A percentile compares a stretch with the other conserved stretches of the same genome.
Conservation (phyloP, 306 rosid genomes). For the Canavalia gladiata region DNA sequence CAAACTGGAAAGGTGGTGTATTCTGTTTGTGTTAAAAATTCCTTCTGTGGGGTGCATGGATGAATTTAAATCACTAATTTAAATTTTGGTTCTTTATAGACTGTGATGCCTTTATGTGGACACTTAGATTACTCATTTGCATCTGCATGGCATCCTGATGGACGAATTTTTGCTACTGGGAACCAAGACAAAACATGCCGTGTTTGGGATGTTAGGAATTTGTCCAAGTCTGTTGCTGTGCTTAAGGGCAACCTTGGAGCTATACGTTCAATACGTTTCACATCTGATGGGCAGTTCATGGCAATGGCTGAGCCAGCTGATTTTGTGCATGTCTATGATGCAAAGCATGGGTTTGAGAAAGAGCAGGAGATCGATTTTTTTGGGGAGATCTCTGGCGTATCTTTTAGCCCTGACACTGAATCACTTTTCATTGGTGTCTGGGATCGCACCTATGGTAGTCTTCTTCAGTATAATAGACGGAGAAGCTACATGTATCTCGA, state of each 20-base stretch:
- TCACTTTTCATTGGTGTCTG: slow-evolving; percentile 80
- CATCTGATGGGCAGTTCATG: slow-evolving; percentile 80
- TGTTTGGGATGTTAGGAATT: slow-evolving; percentile 83
- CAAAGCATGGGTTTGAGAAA: slow-evolving; percentile 67
- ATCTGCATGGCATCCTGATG: slow-evolving; percentile 86
- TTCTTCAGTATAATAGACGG: slow-evolving; percentile 75
- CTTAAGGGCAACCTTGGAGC: slow-evolving; percentile 90
- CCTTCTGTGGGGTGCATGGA: background rate
- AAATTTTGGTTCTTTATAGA: slow-evolving; percentile 58
- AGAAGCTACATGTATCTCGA: slow-evolving; percentile 68
- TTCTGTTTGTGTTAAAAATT: slow-evolving; percentile 1
- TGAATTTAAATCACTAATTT: slow-evolving; percentile 31
- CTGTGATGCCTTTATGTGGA: slow-evolving; percentile 60
- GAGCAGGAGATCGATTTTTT: slow-evolving; percentile 88
- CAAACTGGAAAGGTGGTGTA: slow-evolving; percentile 83
- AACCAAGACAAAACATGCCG: slow-evolving; percentile 89
- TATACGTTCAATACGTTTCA: slow-evolving; percentile 74
- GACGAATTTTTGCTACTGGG: slow-evolving; percentile 77
- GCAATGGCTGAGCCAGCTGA: slow-evolving; percentile 91
- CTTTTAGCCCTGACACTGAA: slow-evolving; percentile 88
- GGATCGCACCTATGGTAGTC: slow-evolving; percentile 89
- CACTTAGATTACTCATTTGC: slow-evolving; percentile 88
- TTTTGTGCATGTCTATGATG: slow-evolving; percentile 81
- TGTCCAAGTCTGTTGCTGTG: slow-evolving; percentile 73
- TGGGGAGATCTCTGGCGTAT: slow-evolving; percentile 84